Evolutionary conservation across 768 basidiomycete genomes (phyloP).

Genomic region (Leucosporidium creatinivorum): DNA sequence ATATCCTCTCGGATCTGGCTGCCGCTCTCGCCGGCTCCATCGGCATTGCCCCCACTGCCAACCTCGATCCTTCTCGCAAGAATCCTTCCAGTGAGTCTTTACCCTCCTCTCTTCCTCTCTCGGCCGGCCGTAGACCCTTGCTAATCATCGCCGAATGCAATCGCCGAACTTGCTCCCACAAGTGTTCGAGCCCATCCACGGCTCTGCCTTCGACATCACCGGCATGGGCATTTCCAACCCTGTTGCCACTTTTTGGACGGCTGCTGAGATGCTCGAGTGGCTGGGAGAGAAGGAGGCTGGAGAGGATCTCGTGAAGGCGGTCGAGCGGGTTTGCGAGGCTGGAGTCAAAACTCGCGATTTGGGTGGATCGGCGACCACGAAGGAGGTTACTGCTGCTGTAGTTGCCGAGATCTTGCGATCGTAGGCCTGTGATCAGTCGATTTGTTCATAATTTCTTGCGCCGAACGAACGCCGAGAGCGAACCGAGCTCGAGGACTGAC

Average conservation of each 20-base stretch:
- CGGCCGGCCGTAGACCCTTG: no score
- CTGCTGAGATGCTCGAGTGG: conserved; percentile 51
- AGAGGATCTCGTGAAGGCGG: conserved; percentile 49
- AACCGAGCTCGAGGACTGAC: no score
- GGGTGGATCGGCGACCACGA: conserved; percentile 64
- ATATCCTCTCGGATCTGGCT: conserved; percentile 55
- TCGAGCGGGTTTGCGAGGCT: conserved; percentile 73
- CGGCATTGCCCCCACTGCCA: conserved; percentile 54
- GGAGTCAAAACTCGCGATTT: conserved; percentile 77
- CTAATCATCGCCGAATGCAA: no score
- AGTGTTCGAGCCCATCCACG: conserved; percentile 55
- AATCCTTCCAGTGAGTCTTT: conserved; percentile 42
- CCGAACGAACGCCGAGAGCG: no score
- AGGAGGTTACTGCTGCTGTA: conserved; percentile 70
- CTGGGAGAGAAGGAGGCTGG: conserved; percentile 46
- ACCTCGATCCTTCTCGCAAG: conserved; percentile 47
- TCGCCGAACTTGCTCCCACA: background rate
- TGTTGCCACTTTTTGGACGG: conserved; percentile 49
- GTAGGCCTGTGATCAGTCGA: no score
- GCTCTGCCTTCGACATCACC: conserved; percentile 55
- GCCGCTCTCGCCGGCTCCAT: conserved; percentile 54
- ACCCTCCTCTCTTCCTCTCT: background rate
- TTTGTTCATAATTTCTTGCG: no score
- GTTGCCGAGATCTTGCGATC: conserved; percentile 40
- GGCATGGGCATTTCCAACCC: conserved; percentile 51